These are phyloP conservation scores for Lachnellula arida DNA, from an alignment of 2,329 filamentous ascomycete species.

Conservation along the genomic window DNA sequence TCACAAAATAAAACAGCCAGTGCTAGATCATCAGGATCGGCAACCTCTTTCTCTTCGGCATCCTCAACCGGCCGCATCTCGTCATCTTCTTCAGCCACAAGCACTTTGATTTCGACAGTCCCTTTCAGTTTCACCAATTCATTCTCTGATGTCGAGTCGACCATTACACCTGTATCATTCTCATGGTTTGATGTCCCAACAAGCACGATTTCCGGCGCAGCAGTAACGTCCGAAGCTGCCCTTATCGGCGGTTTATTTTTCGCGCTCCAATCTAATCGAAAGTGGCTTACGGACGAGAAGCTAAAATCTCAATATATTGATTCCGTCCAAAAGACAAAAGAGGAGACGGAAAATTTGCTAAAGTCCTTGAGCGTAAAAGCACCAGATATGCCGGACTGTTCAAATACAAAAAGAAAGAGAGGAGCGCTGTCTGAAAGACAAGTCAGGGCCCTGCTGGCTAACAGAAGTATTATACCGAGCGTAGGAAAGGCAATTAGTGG, in stretches of 20 bases:
- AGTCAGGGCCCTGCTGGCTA: slow-evolving; percentile 3
- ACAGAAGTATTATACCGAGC: slow-evolving; percentile 7
- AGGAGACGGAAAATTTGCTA: slow-evolving; percentile 1
- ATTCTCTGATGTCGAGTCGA: background rate
- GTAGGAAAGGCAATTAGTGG: background rate
- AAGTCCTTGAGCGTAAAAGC: slow-evolving; percentile 1
- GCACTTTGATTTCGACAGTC: background rate
- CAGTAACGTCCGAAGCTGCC: slow-evolving; percentile 3
- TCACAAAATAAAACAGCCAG: background rate
- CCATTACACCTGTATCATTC: background rate
- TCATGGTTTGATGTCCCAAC: slow-evolving; percentile 1
- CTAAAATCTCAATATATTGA: slow-evolving; percentile 7
- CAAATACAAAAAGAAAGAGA: slow-evolving; percentile 5
- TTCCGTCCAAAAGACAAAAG: background rate
- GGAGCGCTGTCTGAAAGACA: slow-evolving; percentile 6
- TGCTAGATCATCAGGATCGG: background rate
- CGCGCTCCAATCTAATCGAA: slow-evolving; percentile 4
- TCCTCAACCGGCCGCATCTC: background rate
- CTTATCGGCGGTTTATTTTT: slow-evolving; percentile 4
- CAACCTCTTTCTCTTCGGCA: background rate
- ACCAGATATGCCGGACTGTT: background rate
- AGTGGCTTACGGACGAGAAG: slow-evolving; percentile 7
- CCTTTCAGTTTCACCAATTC: background rate
- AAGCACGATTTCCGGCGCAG: background rate
- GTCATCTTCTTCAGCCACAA: background rate